Conservation (phyloP, 495 filamentous ascomycete genomes). For the Chaetomium fimeti region DNA sequence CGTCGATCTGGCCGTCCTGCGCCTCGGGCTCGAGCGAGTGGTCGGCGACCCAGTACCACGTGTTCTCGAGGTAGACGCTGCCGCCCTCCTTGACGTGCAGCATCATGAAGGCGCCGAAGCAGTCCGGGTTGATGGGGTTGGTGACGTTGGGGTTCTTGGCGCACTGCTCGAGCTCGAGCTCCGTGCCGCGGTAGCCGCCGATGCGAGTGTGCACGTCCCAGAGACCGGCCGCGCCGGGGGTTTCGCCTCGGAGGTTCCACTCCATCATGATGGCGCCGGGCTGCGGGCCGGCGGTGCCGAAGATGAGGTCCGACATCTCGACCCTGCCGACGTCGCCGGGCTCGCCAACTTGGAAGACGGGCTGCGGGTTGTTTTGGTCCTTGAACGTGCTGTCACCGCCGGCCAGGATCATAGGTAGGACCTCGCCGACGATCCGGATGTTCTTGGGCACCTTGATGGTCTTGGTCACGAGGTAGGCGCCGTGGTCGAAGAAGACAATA, state of each 20-base stretch:
- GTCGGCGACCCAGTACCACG: constrained; percentile 94
- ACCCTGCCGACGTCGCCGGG: constrained; percentile 74
- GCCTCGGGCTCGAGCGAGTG: constrained; percentile 80
- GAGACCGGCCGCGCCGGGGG: constrained; percentile 70
- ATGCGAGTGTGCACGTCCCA: constrained; percentile 93
- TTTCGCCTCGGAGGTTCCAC: constrained; percentile 75
- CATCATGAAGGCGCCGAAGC: constrained; percentile 76
- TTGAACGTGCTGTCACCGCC: constrained; percentile 64
- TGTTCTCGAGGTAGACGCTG: constrained; percentile 82
- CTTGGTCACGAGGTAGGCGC: constrained; percentile 78
- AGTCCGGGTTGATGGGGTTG: constrained; percentile 53
- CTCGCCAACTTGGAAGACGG: constrained; percentile 75
- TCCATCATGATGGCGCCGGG: constrained; percentile 87
- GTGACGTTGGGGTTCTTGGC: constrained; percentile 63
- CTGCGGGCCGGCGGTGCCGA: constrained; percentile 72
- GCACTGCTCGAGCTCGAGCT: constrained; percentile 74
- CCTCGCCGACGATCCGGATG: constrained; percentile 83
- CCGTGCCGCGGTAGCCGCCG: constrained; percentile 77
- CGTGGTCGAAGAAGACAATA: constrained; percentile 89
- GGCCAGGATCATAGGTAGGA: constrained; percentile 87
- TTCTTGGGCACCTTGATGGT: constrained; percentile 81
- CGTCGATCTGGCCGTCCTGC: constrained; percentile 81
- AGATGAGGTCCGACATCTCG: constrained; percentile 82
- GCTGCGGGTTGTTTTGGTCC: constrained; percentile 65
- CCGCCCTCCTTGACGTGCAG: constrained; percentile 72